Base-by-base conservation (phyloP, 1,284 basidiomycete genomes). In the Cutaneotrichosporon mucoides region DNA sequence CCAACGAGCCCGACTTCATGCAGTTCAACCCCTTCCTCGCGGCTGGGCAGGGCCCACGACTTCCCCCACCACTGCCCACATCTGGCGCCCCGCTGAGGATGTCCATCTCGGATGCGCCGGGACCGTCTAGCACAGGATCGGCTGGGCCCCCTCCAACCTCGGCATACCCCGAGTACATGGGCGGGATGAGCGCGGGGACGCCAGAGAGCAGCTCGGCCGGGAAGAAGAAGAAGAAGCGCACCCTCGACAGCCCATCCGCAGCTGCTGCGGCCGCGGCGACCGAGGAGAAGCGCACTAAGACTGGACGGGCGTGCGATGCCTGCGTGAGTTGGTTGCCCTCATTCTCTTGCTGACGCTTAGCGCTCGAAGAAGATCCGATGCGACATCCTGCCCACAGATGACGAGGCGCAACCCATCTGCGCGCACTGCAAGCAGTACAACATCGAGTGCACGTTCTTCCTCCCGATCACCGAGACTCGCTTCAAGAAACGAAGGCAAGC, bases 391-490 rank as follows among this genome's bases (percentile, higher is more conserved):
- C 50, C 70, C 3, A 50, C 61, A 4, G 57, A 55, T 13, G 44
- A 46, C 44, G 66, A 66, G 8, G 63, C 57, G 11, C 66, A 65
- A 53, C 73, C 66, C 16, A 69, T 78, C 51, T 79, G 77, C 56
- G 71, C 69, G 1, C 76, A 78, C 61, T 79, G 78, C 67, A 73
- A 75, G 56, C 89, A 92, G 74, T 92, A 92, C 71, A 84, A 85
- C 45, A 89, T 92, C 67, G 91, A 93, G 66, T 97, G 92, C 76
- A 95, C 92, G 11, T 97, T 94, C 79, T 96, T 96, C 82, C 84
- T 98, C 16, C 95, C 95, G 53, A 98, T 99, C 70, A 92, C 94
- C 15, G 95, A 98, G 77, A 99, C 94, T 0, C 86, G 94, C 11
- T 98, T 97, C 84, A 97, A 97, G 82, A 95, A 95, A 81, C 91